Percentiles rank a stretch among this genome's conserved stretches.
Conservation (phyloP, 495 filamentous ascomycete species). For the Cetradonia linearis region DNA sequence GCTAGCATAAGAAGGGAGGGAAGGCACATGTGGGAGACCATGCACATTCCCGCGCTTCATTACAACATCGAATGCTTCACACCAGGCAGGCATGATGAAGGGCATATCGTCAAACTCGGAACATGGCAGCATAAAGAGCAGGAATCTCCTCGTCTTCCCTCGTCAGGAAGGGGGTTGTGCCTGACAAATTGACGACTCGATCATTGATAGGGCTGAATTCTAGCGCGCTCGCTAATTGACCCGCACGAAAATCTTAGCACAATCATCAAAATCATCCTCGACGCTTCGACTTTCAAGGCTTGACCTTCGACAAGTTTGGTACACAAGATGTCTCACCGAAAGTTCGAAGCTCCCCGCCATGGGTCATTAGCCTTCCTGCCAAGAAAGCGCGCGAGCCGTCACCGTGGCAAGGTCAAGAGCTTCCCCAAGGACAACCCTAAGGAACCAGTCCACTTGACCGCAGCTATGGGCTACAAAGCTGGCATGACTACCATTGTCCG, state of each 20-base stretch:
- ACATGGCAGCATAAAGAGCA: neutral
- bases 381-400: constrained; percentile 90
- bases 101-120: neutral
- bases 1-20: neutral
- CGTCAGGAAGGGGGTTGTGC: too few species aligned
- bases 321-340: constrained; percentile 58
- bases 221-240: constrained; percentile 1
- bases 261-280: neutral
- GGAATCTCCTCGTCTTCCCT: neutral
- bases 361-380: constrained; percentile 93
- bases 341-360: constrained; percentile 93
- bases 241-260: constrained; percentile 1
- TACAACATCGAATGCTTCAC: neutral
- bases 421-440: constrained; percentile 99
- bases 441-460: constrained; percentile 98
- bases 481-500: constrained; percentile 99
- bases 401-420: constrained; percentile 84
- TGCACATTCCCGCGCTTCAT: neutral
- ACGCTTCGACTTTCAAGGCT: constrained; percentile 5
- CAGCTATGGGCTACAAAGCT: constrained; percentile 99
- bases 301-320: neutral
- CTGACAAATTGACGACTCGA: neutral
- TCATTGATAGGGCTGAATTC: neutral
- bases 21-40: neutral
- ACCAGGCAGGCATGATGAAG: neutral